Base-by-base conservation (phyloP, 2,329 filamentous ascomycete genomes). In the Diaporthe humulicola region DNA sequence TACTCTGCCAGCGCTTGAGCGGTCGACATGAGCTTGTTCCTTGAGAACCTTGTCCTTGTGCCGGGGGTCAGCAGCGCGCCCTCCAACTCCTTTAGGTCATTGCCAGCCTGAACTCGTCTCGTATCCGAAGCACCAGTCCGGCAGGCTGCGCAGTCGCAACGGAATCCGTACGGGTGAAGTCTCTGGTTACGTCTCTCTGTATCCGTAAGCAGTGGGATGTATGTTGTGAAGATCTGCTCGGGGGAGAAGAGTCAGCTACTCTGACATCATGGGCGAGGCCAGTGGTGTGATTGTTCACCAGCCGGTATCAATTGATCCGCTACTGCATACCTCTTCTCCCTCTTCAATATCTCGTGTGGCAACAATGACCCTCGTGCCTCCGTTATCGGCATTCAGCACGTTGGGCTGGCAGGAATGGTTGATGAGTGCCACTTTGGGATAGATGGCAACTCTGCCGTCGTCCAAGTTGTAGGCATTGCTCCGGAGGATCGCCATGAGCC, bases 361-460 rank as follows among this genome's bases (percentile, higher is more conserved):
- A 50, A 85, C 82, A 22, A 85, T 79, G 2, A 61, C 56, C n/a
- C 67, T 71, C 14, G 40, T 71, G 4, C 67, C 73, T 14, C 48
- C 52, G 19, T 66, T 67, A 50, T 74, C 81, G 25, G 74, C 77
- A 67, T 82, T 84, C 71, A 73, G 79, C 1, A 83, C 82, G 58
- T 85, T 85, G 1, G 83, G 82, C 40, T 79, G 80, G 77, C 84
- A 85, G 14, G 77, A 78, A 76, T 85, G 84, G 69, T 85, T 85
- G 79, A 85, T 83, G 36, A 83, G 79, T 10, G 82, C 77, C 10
- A 81, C 79, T 33, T 81, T 73, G 1, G 79, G 77, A 54, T 84
- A 85, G 4, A 85, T 77, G 2, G 80, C 82, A 0, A 82, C 81
- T 2, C 81, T 81, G 2, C 75, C 64, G 33, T 71, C 64, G 9